Base-by-base conservation (phyloP, 495 filamentous ascomycete genomes). In the Terfezia boudieri region DNA sequence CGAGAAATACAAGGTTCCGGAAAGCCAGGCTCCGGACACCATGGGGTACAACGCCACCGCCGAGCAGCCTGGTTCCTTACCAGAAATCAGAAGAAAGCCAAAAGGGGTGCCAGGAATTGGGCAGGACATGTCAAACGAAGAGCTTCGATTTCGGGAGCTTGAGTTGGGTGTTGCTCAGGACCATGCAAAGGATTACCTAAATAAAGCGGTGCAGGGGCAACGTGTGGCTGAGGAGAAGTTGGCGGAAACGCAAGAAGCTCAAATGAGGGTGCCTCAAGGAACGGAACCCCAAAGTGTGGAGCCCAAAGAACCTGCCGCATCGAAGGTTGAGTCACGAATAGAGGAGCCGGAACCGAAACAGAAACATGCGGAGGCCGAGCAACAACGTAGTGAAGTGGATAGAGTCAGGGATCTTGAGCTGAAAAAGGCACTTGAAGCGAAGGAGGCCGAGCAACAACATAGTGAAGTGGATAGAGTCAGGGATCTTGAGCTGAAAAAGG, bases 1-100 rank as follows among this genome's bases (percentile, higher is more conserved):
- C 55, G 69, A 75, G 60, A 70, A 70, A 55, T 72, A 73, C 57
- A 67, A 60, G 57, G 55, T 61, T 35, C 37, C 56, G 41, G 17
- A 20, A 46, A 46, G 4, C 41, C 38, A 43, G 10, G 10, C 38
- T 16, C 38, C 38, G 10, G 10, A 16, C 16, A 43, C 16, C 38
- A n/a, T n/a, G n/a, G 14, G 8, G 41, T 8, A 20, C 26, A 1
- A 46, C 8, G 41, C 8, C 17, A 14, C 41, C 2, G 41, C 17
- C 12, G 17, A 46, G 14, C 41, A 46, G 41, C 41, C 12, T 2
- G 12, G 4, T 32, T 4, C 4, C 4, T 4, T 7, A 7, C 26
- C 26, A 8, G 41, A 46, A 14, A 3, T 46, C 1, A 46, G 41
- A 46, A 20, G 41, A 4, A 46, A 46, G 41, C 0, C 8, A 46